Base-by-base conservation (phyloP, 306 rosid species). In the Lupinus albus region DNA sequence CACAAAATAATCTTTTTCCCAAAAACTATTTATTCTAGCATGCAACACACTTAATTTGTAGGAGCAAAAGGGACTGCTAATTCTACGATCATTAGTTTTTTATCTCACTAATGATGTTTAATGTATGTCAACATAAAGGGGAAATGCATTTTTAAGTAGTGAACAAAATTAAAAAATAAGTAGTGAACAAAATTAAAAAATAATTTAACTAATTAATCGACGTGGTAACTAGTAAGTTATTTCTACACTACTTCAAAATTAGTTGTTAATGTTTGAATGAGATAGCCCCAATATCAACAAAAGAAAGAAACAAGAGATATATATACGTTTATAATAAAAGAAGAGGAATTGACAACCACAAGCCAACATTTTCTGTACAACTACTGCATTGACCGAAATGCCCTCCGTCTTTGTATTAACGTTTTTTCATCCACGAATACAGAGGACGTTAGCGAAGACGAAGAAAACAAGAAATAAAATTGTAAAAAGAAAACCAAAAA, bases 361-460 rank as follows among this genome's bases (percentile, higher is more conserved):
- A 69, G 75, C 80, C 79, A 73, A 81, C 79, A 68, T 72, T 69
- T 76, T 69, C 78, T 86, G 77, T 82, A 80, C 88, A 78, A 82
- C 86, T 35, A 82, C 86, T 35, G 54, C 66, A 83, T 81, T 78
- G 82, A 80, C 89, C 16, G 17, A 78, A 78, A 70, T 60, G 74
- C 84, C 91, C 84, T 68, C 57, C 14, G 50, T 51, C 54, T 55
- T 66, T 47, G 62, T 38, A 38, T 42, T 14, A 17, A 63, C 80
- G 73, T 58, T 60, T 41, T 58, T 47, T 52, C n/a, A 72, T 53
- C 70, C 36, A 14, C 41, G 30, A 17, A 35, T 49, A 61, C 54
- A 65, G 61, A 70, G 80, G 60, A 50, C 0, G 15, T 58, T 25
- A 13, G 41, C 9, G 61, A 5, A 3, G 16, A 50, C 3, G 30